Evolutionary conservation across 495 filamentous ascomycete species (phyloP), one percentile per base, ranked within the genome.

Genomic region (Lepraria neglecta): DNA sequence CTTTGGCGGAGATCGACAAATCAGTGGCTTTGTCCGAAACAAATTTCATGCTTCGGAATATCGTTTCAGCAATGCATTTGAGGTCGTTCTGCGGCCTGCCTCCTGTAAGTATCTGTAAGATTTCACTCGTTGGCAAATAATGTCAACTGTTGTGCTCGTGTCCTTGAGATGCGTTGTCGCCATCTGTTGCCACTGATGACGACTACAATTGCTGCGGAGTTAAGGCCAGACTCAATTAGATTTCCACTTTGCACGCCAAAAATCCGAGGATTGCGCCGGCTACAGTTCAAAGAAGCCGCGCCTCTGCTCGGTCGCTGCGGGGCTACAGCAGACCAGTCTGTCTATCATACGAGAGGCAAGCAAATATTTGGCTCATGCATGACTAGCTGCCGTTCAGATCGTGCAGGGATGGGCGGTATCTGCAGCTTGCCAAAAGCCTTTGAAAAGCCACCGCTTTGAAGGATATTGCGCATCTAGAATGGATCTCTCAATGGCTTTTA

Each of bases 11-110:
- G 61, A 64, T 64, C 56, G 30, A 50, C 60, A 21, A 44, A 30
- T 63, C 58, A 63, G 60, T 50, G 53, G 53, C 60, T 19, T 33
- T 62, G 24, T 38, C 9, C 40, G 61, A 53, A 63, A 53, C 54
- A 52, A 59, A 54, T 44, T 63, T 12, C 35, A 43, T 54, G 38
- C 56, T 58, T 45, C 52, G 14, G 19, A 51, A 40, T 38, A 46
- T 52, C 33, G 14, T 30, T 53, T 60, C 35, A 45, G 21, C n/a
- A 9, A 30, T 45, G 31, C 27, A 45, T 44, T 6, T 21, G 21
- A 44, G 35, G n/a, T 31, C 24, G n/a, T 35, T 33, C 38, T 40
- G 24, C 54, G 17, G 27, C 38, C 54, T 15, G 27, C 38, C 38
- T 6, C 35, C 35, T 38, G 35, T 38, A 12, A 38, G 35, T 12